phyloP scores from a whole-genome alignment of 2,329 filamentous ascomycete species.

The Coniochaeta sp. region DNA sequence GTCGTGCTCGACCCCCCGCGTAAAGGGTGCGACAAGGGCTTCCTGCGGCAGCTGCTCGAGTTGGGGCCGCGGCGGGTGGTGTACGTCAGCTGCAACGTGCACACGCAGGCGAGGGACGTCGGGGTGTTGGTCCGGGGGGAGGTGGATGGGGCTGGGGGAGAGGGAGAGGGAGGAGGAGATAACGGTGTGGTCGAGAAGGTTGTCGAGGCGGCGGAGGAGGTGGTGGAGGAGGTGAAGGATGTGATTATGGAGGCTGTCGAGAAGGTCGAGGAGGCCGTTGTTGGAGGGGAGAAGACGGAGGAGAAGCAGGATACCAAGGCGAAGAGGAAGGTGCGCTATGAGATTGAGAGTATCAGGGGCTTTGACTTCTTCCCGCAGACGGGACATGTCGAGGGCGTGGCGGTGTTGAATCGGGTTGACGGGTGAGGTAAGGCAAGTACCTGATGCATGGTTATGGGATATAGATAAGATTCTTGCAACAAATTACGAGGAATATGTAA shows the following conservation, averaged over 20 bases:
- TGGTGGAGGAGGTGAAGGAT: background rate
- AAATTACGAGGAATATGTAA: background rate
- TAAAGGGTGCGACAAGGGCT: conserved; percentile 85
- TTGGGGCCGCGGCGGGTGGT: conserved; percentile 76
- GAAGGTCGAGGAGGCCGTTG: conserved; percentile 1
- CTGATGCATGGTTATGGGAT: background rate
- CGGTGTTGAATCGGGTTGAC: conserved; percentile 53
- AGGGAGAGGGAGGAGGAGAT: conserved; percentile 7
- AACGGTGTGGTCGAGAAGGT: conserved; percentile 11
- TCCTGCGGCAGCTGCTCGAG: conserved; percentile 70
- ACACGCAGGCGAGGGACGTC: conserved; percentile 91
- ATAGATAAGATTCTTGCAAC: background rate
- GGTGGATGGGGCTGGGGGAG: conserved; percentile 20
- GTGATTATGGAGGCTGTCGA: background rate
- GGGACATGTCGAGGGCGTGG: conserved; percentile 62
- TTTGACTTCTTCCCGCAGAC: conserved; percentile 98
- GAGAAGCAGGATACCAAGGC: conserved; percentile 20
- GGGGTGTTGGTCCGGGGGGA: conserved; percentile 75
- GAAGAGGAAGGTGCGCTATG: conserved; percentile 49
- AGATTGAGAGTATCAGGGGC: conserved; percentile 82
- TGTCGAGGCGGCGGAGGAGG: background rate
- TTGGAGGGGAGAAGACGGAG: conserved; percentile 11
- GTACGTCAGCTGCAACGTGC: conserved; percentile 97
- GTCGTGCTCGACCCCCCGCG: conserved; percentile 96
- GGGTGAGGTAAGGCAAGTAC: conserved; percentile 7